phyloP scores from a whole-genome alignment of 2,329 filamentous ascomycete genomes.

The Aspergillus awamori region DNA sequence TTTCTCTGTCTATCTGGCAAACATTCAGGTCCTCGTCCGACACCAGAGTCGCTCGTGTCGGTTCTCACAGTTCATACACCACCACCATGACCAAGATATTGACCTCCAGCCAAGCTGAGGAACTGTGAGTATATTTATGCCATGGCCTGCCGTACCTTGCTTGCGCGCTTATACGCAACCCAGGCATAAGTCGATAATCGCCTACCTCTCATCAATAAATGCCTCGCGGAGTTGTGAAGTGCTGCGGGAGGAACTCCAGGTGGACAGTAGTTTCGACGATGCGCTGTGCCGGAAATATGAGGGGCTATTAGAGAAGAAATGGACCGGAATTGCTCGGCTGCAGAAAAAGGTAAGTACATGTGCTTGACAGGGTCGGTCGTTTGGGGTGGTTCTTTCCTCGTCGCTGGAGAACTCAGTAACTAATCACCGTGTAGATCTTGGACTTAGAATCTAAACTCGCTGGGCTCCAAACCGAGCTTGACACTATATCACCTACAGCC shows the following conservation, averaged over 20 bases:
- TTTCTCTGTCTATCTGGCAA: background rate
- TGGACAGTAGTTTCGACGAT: background rate
- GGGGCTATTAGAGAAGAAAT: constrained; percentile 93
- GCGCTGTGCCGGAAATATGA: constrained; percentile 86
- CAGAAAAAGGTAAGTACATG: constrained; percentile 78
- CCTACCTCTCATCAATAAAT: constrained; percentile 1
- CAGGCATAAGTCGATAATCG: constrained; percentile 2
- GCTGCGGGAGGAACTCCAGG: background rate
- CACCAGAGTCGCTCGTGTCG: background rate
- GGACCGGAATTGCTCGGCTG: constrained; percentile 90
- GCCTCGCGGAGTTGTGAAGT: background rate
- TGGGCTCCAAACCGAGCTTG: constrained; percentile 49
- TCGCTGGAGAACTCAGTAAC: background rate
- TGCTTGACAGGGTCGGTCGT: background rate
- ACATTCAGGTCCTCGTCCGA: background rate
- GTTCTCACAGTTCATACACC: background rate
- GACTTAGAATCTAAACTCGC: constrained; percentile 80
- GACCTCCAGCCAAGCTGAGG: constrained; percentile 1
- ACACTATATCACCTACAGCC: constrained; percentile 13
- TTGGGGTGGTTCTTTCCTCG: background rate
- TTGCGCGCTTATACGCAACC: background rate
- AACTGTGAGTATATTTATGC: background rate
- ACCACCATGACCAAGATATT: constrained; percentile 3
- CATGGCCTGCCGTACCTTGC: background rate
- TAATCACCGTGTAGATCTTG: constrained; percentile 68